Evolutionary conservation across 495 filamentous ascomycete species (phyloP).

Genomic region (Penicillium cinerascens): DNA sequence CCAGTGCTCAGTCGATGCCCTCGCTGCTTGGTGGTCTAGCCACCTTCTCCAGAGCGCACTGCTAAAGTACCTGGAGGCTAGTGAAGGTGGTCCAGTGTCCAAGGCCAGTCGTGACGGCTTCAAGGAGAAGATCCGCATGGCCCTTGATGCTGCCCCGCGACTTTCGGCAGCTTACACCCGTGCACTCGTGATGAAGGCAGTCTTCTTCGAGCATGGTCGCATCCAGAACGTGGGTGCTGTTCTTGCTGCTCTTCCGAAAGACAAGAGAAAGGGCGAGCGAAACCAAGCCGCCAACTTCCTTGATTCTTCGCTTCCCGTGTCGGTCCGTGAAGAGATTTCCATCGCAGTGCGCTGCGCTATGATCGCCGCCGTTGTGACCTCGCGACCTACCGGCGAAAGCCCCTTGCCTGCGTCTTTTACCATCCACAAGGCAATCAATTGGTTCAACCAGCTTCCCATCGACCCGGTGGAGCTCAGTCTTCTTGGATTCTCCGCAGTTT

Average conservation of each 20-base stretch:
- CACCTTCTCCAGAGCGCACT: conserved; percentile 70
- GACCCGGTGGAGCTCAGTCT: conserved; percentile 57
- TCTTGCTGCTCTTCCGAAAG: conserved; percentile 46
- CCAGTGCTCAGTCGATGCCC: conserved; percentile 80
- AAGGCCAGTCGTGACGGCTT: conserved; percentile 43
- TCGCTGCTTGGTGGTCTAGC: conserved; percentile 88
- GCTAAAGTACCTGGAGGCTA: conserved; percentile 54
- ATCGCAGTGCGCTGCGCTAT: conserved; percentile 78
- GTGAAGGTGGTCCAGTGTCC: conserved; percentile 38
- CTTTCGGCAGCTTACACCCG: conserved; percentile 72
- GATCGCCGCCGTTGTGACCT: conserved; percentile 63
- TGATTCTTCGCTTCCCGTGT: conserved; percentile 45
- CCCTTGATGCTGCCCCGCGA: conserved; percentile 72
- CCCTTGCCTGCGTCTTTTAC: conserved; percentile 37
- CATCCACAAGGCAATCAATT: conserved; percentile 39
- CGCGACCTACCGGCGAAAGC: conserved; percentile 32
- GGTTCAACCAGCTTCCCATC: conserved; percentile 45
- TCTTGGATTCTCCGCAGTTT: conserved; percentile 74
- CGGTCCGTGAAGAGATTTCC: conserved; percentile 59
- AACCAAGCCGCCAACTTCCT: conserved; percentile 39
- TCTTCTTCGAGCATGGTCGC: conserved; percentile 45
- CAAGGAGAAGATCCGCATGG: conserved; percentile 60
- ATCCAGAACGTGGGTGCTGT: conserved; percentile 47
- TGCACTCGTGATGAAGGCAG: conserved; percentile 65
- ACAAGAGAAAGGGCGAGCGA: conserved; percentile 31